Base-by-base conservation (phyloP, 192 early-diverging fungal genomes). In the Gryganskiella cystojenkinii region DNA sequence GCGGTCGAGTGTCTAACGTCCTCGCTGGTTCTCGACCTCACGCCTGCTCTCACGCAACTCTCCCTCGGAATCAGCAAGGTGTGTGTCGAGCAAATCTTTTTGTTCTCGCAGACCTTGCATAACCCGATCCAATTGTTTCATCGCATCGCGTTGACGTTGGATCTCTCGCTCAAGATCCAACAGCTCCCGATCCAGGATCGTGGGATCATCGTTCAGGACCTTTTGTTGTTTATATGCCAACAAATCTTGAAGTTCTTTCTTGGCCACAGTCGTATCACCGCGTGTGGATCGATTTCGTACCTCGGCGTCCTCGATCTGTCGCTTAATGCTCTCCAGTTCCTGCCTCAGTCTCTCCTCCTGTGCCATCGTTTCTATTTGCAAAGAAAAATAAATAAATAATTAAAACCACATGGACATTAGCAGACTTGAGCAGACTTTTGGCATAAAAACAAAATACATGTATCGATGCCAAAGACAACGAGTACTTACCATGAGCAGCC, bases 171-270 rank as follows among this genome's bases (percentile, higher is more conserved):
- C 87, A 43, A 85, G 60, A 22, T 69, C 67, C 46, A 71, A 43
- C 34, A 70, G 71, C 37, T 82, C 56, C 19, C 81, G 67, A 15
- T 84, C 78, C 28, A 82, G 66, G 25, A 68, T 80, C n/a, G 79
- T 72, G 3, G 80, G 67, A n/a, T 84, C 60, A 35, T 89, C 84
- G 10, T 70, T 74, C 40, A 83, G 62, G 15, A 84, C 85, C 61
- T 87, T 84, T 31, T 81, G 72, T 35, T 85, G 70, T 43, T 89
- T 89, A 43, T 85, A 89, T 22, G 82, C 85, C 34, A 85, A 80
- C 35, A 89, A 52, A 7, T 80, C 84, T 43, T 83, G 81, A 22
- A 84, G 84, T 54, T 89, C 82, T 30, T 75, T 70, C 64, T 64
- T 69, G 1, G 78, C 31, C 2, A 75, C 66, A 8, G 71, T 46